Conservation (phyloP, 306 rosid species). For the Begonia masoniana region DNA sequence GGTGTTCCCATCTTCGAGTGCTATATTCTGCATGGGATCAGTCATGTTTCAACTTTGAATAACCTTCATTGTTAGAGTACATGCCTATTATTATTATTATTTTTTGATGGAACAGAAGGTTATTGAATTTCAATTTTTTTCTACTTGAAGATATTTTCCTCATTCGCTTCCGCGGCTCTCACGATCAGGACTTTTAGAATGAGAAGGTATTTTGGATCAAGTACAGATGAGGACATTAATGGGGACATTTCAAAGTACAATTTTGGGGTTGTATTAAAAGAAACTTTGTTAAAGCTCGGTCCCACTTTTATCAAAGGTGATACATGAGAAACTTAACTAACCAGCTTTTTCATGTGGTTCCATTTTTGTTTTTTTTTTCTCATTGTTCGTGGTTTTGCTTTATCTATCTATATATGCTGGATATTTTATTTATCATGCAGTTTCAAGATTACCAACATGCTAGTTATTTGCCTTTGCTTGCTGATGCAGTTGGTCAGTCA, state of each 20-base stretch:
- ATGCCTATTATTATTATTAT: too few relatives aligned
- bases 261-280: slow-evolving; percentile 63
- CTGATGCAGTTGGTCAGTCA: slow-evolving; percentile 96
- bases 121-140: slow-evolving; percentile 5
- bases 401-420: too few relatives aligned
- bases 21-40: too few relatives aligned
- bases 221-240: too few relatives aligned
- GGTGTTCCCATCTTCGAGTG: too few relatives aligned
- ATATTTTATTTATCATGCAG: slow-evolving; percentile 6
- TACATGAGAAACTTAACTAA: neutral
- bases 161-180: slow-evolving; percentile 70
- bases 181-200: slow-evolving; percentile 51
- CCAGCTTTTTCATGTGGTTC: slow-evolving; percentile 1
- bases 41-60: too few relatives aligned
- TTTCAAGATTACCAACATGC: slow-evolving; percentile 20
- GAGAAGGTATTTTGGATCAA: slow-evolving; percentile 26
- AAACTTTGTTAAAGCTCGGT: slow-evolving; percentile 82
- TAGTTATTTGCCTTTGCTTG: slow-evolving; percentile 52
- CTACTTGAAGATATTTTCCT: slow-evolving; percentile 55
- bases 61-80: too few relatives aligned
- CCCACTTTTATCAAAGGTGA: slow-evolving; percentile 97
- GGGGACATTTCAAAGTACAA: slow-evolving; percentile 32
- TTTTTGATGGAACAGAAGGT: too few relatives aligned
- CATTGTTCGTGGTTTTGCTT: too few relatives aligned
- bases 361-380: neutral